A percentile compares a stretch with the other conserved stretches of the same genome.
Evolutionary conservation across 176 grass and related monocot species (phyloP).

Genomic region (Cenchrus americanus): DNA sequence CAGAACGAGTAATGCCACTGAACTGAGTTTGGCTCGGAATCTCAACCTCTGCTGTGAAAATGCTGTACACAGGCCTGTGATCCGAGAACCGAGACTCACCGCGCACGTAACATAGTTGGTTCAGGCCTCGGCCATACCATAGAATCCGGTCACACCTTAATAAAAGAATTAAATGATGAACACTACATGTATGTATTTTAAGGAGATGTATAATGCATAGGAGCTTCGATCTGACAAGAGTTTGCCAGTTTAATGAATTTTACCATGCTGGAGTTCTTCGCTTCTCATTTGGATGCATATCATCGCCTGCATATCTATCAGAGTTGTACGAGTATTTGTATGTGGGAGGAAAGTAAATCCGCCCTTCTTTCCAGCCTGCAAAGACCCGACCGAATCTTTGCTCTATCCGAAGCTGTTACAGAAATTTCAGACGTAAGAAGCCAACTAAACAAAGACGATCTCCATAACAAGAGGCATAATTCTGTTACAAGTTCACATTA

Average conservation of each 20-base stretch:
- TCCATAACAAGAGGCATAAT: background rate
- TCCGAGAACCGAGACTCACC: conserved; percentile 93
- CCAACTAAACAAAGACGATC: conserved; percentile 13
- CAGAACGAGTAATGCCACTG: conserved; percentile 57
- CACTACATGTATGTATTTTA: background rate
- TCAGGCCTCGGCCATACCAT: conserved; percentile 83
- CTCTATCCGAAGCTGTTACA: conserved; percentile 85
- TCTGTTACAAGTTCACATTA: background rate
- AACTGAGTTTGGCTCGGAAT: conserved; percentile 66
- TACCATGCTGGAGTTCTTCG: conserved; percentile 94
- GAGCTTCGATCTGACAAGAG: background rate
- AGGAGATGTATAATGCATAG: background rate
- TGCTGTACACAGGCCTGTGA: conserved; percentile 86
- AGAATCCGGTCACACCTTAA: conserved; percentile 94
- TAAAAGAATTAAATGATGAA: conserved; percentile 27
- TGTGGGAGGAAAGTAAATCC: conserved; percentile 95
- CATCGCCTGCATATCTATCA: conserved; percentile 83
- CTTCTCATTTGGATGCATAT: conserved; percentile 86
- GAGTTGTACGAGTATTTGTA: conserved; percentile 98
- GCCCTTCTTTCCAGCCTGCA: conserved; percentile 89
- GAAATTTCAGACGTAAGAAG: conserved; percentile 27
- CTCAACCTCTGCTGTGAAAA: conserved; percentile 86
- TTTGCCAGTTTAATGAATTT: background rate
- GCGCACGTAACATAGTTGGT: conserved; percentile 81
- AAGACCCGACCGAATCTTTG: conserved; percentile 90